Evolutionary conservation across 805 yeast genomes (phyloP), one percentile per base, ranked within the genome.

Genomic region (Millerago galiae): DNA sequence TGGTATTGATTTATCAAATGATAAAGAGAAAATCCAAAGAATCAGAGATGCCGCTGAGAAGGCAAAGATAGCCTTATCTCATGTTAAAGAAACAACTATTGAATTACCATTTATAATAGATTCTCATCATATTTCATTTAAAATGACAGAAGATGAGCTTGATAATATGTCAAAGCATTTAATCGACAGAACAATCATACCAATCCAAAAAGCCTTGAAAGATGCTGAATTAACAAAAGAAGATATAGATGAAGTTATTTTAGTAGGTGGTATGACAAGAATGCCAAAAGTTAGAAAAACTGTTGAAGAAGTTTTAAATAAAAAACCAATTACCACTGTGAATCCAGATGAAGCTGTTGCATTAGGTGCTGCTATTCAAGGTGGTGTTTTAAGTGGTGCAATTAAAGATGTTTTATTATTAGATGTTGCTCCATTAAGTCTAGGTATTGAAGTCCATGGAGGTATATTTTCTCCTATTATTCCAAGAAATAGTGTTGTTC

Each of bases 281-380:
- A 85, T 85, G 95, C 95, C 95, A 42, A 80, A 78, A 62, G 77
- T 85, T 46, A 67, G 88, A 47, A 71, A 70, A 31, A 68, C 79
- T 8, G 91, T 85, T 16, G 73, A 70, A 48, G 66, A 67, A 9
- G 49, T 81, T 13, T 83, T 85, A 58, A 70, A 73, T 28, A 80
- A 74, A 57, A 69, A 72, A 47, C 90, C 91, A 32, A 81, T 80
- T 41, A 78, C 83, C 34, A 74, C 77, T 15, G 86, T 85, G 11
- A 85, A 85, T 59, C 95, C 95, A n/a, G 95, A 85, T 61, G 95
- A 85, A 63, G 90, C 93, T n/a, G 95, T 85, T 38, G 93, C 95
- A 35, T 65, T 85, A 51, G 95, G 95, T 57, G 95, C 95, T 27
- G 93, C 95, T 37, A 83, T 85, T 54, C 95, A 85, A 66, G 95